phyloP scores from a whole-genome alignment of 148 eudicot genomes.

The Rhododendron ovatum region DNA sequence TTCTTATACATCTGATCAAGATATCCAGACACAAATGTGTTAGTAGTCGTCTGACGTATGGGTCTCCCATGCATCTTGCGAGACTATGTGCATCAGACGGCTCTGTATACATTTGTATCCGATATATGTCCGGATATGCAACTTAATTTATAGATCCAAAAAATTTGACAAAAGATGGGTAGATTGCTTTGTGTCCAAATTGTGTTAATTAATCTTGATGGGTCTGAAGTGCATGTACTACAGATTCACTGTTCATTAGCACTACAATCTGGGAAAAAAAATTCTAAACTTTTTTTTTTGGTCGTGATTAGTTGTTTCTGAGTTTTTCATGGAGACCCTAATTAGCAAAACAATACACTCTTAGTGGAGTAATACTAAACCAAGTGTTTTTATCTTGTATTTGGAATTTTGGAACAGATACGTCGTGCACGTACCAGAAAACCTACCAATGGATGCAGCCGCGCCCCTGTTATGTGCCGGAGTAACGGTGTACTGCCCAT shows the following conservation, averaged over 20 bases:
- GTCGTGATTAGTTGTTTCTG: no score
- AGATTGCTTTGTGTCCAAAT: no score
- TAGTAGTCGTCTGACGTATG: not conserved
- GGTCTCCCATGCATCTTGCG: not conserved
- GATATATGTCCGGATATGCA: not conserved
- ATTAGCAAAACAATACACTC: not conserved
- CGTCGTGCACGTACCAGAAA: slow-evolving; percentile 70
- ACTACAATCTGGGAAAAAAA: no score
- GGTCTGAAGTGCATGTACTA: no score
- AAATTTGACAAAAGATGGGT: not conserved
- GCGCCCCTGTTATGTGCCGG: slow-evolving; percentile 94
- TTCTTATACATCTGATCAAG: no score
- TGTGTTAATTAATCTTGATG: no score
- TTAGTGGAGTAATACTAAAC: not conserved
- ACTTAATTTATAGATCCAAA: not conserved
- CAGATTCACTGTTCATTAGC: no score
- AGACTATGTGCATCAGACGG: not conserved
- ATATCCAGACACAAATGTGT: no score
- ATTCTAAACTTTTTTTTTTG: no score
- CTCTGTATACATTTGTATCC: not conserved
- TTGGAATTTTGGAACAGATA: slow-evolving; percentile 31
- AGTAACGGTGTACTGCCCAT: slow-evolving; percentile 64
- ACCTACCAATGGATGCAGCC: slow-evolving; percentile 66
- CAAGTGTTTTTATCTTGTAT: not conserved
- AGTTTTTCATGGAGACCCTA: no score